A percentile compares a stretch with the other conserved stretches of the same genome.
Conservation (phyloP, 2,329 filamentous ascomycete species). For the Biscogniauxia sp. region DNA sequence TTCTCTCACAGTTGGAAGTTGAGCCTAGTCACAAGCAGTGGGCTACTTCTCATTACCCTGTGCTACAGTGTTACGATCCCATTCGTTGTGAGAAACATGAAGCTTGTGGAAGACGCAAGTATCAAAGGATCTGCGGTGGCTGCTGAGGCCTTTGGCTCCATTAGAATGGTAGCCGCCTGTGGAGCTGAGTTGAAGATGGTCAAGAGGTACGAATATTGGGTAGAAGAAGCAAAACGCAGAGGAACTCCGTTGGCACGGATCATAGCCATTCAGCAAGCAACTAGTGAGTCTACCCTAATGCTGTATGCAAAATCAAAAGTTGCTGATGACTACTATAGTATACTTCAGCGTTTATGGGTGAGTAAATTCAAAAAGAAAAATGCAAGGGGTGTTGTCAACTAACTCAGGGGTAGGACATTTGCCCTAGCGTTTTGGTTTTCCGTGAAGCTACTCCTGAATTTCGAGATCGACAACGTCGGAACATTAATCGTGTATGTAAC, state of each 20-base stretch:
- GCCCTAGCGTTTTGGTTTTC: conserved; percentile 33
- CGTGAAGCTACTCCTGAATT: conserved; percentile 24
- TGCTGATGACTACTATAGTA: conserved; percentile 22
- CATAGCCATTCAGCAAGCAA: conserved; percentile 30
- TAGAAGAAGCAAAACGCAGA: conserved; percentile 47
- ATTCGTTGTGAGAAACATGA: conserved; percentile 53
- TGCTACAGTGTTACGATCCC: conserved; percentile 52
- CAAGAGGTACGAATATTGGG: conserved; percentile 51
- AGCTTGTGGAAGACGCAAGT: conserved; percentile 50
- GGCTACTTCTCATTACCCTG: conserved; percentile 55
- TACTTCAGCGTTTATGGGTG: conserved; percentile 33
- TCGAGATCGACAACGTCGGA: conserved; percentile 44
- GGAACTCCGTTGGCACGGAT: conserved; percentile 28
- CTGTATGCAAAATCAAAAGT: background rate
- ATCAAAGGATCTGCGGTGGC: conserved; percentile 57
- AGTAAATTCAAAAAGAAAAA: background rate
- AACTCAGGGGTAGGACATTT: conserved; percentile 25
- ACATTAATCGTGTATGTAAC: conserved; percentile 47
- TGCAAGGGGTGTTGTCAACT: conserved; percentile 1
- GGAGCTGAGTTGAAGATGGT: conserved; percentile 56
- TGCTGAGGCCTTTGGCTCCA: conserved; percentile 57
- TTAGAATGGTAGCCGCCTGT: conserved; percentile 62
- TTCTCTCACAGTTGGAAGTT: conserved; percentile 58
- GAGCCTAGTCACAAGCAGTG: conserved; percentile 56
- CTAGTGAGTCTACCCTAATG: conserved; percentile 20